Conservation (phyloP, 345 rosid species). For the Bruguiera gymnorhiza region DNA sequence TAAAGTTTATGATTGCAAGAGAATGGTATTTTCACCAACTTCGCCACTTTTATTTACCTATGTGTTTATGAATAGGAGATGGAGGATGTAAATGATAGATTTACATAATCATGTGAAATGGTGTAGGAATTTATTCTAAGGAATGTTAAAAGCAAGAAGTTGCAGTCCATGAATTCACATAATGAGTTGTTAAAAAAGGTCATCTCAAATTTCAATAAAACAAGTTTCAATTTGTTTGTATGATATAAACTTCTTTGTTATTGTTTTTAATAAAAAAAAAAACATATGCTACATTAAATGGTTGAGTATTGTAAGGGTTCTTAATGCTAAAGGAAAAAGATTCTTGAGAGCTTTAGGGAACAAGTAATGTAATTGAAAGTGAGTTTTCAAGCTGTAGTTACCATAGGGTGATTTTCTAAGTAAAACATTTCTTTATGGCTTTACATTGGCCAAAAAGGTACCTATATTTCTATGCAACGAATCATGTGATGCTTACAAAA, state of each 20-base stretch:
- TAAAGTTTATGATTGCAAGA: slow-evolving; percentile 81
- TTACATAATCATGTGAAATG: slow-evolving; percentile 19
- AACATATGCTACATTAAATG: slow-evolving; percentile 41
- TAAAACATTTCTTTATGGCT: not conserved
- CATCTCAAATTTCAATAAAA: slow-evolving; percentile 66
- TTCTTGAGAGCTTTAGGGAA: slow-evolving; percentile 90
- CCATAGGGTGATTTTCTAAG: not conserved
- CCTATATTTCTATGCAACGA: slow-evolving; percentile 57
- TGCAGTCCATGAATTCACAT: slow-evolving; percentile 47
- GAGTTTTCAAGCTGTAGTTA: not conserved
- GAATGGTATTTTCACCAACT: slow-evolving; percentile 53
- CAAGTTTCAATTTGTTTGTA: slow-evolving; percentile 18
- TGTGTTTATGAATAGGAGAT: not conserved
- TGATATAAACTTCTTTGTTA: slow-evolving; percentile 8
- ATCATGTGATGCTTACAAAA: slow-evolving; percentile 83
- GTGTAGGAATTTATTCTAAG: slow-evolving; percentile 79
- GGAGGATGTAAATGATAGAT: slow-evolving; percentile 4
- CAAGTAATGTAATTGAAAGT: slow-evolving; percentile 52
- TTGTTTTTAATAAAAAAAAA: slow-evolving; percentile 1
- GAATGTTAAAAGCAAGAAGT: slow-evolving; percentile 57
- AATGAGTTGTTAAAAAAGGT: slow-evolving; percentile 47
- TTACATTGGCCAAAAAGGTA: slow-evolving; percentile 25
- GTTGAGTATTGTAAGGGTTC: slow-evolving; percentile 82
- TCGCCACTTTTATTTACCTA: not conserved
- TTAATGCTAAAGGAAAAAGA: slow-evolving; percentile 84